phyloP scores from a whole-genome alignment of 345 rosid genomes.

The Eucalyptus sp. region DNA sequence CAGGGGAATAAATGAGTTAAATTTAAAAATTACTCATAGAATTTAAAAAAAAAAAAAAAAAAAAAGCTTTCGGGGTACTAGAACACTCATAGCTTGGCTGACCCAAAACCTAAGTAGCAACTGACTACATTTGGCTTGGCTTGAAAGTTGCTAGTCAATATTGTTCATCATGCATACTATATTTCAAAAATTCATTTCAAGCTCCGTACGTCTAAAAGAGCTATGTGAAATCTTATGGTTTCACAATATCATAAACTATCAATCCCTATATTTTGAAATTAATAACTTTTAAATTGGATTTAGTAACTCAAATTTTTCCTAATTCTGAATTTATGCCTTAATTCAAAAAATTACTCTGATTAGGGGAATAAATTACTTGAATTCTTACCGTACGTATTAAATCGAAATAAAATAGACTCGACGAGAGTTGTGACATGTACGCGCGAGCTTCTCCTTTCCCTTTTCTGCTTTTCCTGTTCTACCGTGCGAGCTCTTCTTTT shows the following conservation, averaged over 20 bases:
- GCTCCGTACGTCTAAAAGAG: too few relatives aligned
- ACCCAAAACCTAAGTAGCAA: too few relatives aligned
- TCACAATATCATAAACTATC: not conserved
- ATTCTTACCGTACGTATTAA: not conserved
- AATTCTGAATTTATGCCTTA: too few relatives aligned
- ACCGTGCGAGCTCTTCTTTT: not conserved
- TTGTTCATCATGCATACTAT: accelerated
- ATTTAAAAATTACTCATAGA: too few relatives aligned
- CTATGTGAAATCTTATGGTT: accelerated
- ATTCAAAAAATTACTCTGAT: not conserved
- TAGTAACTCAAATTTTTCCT: not conserved
- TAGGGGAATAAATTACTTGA: not conserved
- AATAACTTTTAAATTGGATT: too few relatives aligned
- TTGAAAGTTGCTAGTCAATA: too few relatives aligned
- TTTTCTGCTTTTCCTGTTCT: not conserved
- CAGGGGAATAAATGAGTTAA: too few relatives aligned
- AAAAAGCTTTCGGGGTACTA: accelerated
- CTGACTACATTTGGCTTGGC: too few relatives aligned
- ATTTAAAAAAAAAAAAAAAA: too few relatives aligned
- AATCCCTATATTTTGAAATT: too few relatives aligned
- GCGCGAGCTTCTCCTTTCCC: not conserved
- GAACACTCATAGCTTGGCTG: not conserved
- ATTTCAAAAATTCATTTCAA: not conserved
- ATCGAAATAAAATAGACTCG: not conserved
- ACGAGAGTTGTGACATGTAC: not conserved